Percentiles rank a stretch among this genome's conserved stretches.
phyloP scores from a whole-genome alignment of 805 yeast genomes.

The Saccharomycopsis oosterbeekiorum region DNA sequence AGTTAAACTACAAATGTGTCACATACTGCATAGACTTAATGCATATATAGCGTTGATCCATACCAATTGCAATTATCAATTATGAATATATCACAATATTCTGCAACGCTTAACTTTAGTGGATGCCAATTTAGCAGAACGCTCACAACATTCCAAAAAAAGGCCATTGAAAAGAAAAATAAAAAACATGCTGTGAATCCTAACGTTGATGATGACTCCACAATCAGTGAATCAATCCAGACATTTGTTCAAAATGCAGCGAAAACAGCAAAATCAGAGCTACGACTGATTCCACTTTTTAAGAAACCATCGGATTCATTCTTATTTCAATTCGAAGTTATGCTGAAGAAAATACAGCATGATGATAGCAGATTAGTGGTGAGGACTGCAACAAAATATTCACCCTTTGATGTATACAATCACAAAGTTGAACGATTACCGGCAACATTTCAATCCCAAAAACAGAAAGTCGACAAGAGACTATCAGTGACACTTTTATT shows the following conservation, averaged over 20 bases:
- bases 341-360: background rate
- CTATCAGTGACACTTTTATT: constrained; percentile 37
- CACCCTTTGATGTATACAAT: constrained; percentile 5
- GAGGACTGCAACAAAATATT: background rate
- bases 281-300: background rate
- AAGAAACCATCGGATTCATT: background rate
- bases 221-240: background rate
- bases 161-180: background rate
- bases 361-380: background rate
- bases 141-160: background rate
- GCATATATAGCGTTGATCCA: background rate
- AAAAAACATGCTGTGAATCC: background rate
- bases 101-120: background rate
- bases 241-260: background rate
- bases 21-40: background rate
- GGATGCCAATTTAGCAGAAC: background rate
- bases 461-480: background rate
- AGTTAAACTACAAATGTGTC: background rate
- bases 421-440: background rate
- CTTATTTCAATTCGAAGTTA: background rate
- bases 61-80: background rate
- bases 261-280: background rate
- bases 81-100: background rate
- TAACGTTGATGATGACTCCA: background rate
- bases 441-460: background rate